phyloP scores from a whole-genome alignment of 306 rosid genomes.

The Quercus agrifolia region DNA sequence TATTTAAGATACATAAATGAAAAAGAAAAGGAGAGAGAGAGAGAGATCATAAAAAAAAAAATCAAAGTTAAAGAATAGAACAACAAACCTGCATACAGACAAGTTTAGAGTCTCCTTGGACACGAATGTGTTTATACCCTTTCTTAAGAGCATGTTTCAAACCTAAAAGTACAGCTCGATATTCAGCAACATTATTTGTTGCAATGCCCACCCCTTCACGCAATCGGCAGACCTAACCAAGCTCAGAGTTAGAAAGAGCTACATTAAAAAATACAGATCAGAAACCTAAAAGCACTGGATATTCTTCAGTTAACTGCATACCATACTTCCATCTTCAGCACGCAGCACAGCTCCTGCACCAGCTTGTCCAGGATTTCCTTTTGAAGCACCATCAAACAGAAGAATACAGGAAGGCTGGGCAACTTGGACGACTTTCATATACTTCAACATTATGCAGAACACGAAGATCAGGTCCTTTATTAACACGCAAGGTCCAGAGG shows the following conservation, averaged over 20 bases:
- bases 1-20: background rate
- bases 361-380: slow-evolving; percentile 93
- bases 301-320: slow-evolving; percentile 19
- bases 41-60: background rate
- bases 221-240: slow-evolving; percentile 55
- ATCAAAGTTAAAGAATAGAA: background rate
- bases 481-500: background rate
- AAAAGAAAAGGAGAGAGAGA: background rate
- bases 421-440: background rate
- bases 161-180: slow-evolving; percentile 75
- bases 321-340: slow-evolving; percentile 70
- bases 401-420: slow-evolving; percentile 64
- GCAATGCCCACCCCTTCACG: slow-evolving; percentile 77
- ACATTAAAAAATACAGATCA: background rate
- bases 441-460: background rate
- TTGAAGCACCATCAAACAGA: slow-evolving; percentile 83
- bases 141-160: slow-evolving; percentile 53
- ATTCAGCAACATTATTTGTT: slow-evolving; percentile 78
- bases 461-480: background rate
- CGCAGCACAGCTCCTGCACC: slow-evolving; percentile 92
- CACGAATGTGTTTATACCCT: slow-evolving; percentile 59
- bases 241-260: slow-evolving; percentile 1
- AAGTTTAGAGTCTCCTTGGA: slow-evolving; percentile 72
- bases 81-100: slow-evolving; percentile 87
- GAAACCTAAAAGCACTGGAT: background rate